Percentiles rank a stretch among this genome's conserved stretches.
Conservation (phyloP, 768 basidiomycete species). For the Jaapia argillacea region DNA sequence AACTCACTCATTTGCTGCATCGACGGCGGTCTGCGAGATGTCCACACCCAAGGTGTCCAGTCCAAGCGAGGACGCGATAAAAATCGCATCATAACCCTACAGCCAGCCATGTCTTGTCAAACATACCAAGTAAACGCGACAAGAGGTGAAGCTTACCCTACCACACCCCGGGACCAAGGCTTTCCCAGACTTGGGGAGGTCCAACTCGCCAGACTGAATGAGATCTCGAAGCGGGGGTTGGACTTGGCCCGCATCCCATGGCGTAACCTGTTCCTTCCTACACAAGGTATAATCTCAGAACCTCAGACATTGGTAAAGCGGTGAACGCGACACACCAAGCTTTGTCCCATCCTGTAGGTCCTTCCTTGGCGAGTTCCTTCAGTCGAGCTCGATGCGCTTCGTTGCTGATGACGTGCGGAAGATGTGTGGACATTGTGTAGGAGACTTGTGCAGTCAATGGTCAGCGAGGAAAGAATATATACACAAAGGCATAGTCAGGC, state of each 20-base stretch:
- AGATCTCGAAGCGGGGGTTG: slow-evolving; percentile 50
- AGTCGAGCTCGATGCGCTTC: no score
- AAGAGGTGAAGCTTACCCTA: slow-evolving; percentile 20
- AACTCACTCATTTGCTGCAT: slow-evolving; percentile 32
- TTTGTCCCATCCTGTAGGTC: slow-evolving; percentile 8
- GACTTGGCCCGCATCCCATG: slow-evolving; percentile 49
- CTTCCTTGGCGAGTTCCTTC: slow-evolving; percentile 4
- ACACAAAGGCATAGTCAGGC: no score
- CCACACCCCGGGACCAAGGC: slow-evolving; percentile 56
- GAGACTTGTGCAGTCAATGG: no score
- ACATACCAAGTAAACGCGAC: no score
- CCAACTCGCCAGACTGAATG: slow-evolving; percentile 32
- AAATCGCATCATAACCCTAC: slow-evolving; percentile 54
- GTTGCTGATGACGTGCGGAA: no score
- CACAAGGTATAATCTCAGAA: not conserved
- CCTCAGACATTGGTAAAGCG: no score
- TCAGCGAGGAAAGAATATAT: no score
- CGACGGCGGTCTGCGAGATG: slow-evolving; percentile 43
- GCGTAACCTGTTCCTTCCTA: slow-evolving; percentile 26
- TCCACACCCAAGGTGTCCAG: slow-evolving; percentile 44
- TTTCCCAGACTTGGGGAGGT: slow-evolving; percentile 30
- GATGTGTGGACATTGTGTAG: no score
- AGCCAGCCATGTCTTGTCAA: not conserved
- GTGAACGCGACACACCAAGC: slow-evolving; percentile 9
- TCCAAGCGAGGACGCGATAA: slow-evolving; percentile 38